Evolutionary conservation across 176 grass and related monocot species (phyloP).

Genomic region (Carex myosuroides): DNA sequence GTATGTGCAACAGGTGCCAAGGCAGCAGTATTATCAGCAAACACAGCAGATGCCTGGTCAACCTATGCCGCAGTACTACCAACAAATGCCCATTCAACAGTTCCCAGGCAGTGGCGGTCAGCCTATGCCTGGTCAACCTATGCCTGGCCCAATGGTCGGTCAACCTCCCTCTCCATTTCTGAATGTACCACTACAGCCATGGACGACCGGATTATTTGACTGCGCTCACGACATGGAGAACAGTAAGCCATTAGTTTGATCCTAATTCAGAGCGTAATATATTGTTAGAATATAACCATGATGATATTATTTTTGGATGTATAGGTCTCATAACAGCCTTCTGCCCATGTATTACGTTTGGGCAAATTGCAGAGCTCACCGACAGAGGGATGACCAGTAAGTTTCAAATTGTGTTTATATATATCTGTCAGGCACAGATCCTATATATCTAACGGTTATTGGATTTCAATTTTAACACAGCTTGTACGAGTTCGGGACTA

Average conservation of each 20-base stretch:
- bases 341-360: slow-evolving; percentile 60
- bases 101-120: background rate
- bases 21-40: background rate
- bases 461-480: slow-evolving; percentile 14
- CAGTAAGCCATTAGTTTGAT: slow-evolving; percentile 29
- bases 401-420: background rate
- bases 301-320: background rate
- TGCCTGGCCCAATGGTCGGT: background rate
- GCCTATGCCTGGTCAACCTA: background rate
- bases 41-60: background rate
- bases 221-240: slow-evolving; percentile 37
- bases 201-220: slow-evolving; percentile 54
- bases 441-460: background rate
- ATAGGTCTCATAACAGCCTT: slow-evolving; percentile 44
- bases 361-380: slow-evolving; percentile 41
- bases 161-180: background rate
- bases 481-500: slow-evolving; percentile 30
- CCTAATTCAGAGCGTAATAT: background rate
- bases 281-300: background rate
- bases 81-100: background rate
- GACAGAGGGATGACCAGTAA: slow-evolving; percentile 38
- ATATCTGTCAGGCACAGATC: background rate
- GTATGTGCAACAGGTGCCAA: background rate
- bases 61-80: background rate
- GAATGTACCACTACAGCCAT: background rate